Evolutionary conservation across 1,284 basidiomycete species (phyloP), one percentile per base, ranked within the genome.

Genomic region (Wolfiporia cocos): DNA sequence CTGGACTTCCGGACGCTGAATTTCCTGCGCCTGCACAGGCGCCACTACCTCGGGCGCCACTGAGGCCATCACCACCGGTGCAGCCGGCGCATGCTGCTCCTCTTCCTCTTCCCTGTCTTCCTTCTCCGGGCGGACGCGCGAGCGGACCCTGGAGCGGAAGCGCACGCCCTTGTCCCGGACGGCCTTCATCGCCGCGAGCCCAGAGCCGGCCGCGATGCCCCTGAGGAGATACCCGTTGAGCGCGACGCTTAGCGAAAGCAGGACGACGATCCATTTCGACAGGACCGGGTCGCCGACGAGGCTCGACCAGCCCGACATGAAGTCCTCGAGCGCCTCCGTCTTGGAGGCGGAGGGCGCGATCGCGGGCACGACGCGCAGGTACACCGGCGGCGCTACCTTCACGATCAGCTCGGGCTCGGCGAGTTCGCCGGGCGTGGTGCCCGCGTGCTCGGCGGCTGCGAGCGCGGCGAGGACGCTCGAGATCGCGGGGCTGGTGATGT

Each of bases 211-310:
- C 0, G 78, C 78, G 31, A 85, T 81, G 5, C 85, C 84, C 64
- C 93, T 95, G 49, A 99, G 75, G 24, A 99, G 72, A 61, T 93
- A 97, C 1, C 92, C 93, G 56, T 99, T 99, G 49, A 99, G 72
- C 48, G 86, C 80, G 49, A 99, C 85, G 49, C 86, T 92, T 51
- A 95, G 77, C 3, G 82, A 86, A 24, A 99, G 79, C 14, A 88
- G 73, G 41, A 93, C 73, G 42, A 97, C 88, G 55, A 99, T 95
- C 90, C 92, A 96, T 70, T 99, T 99, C 57, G 82, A 86, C 52
- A 99, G 69, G 42, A 98, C 81, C 0, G 95, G 95, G 59, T 99
- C 95, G 23, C 92, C 92, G 41, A 97, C 92, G 49, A 98, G 80
- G n/a, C 73, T 71, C 6, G 91, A 92, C 95, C 94, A 98, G n/a